Evolutionary conservation across 768 basidiomycete genomes (phyloP).

Genomic region (Boletellus ananas): DNA sequence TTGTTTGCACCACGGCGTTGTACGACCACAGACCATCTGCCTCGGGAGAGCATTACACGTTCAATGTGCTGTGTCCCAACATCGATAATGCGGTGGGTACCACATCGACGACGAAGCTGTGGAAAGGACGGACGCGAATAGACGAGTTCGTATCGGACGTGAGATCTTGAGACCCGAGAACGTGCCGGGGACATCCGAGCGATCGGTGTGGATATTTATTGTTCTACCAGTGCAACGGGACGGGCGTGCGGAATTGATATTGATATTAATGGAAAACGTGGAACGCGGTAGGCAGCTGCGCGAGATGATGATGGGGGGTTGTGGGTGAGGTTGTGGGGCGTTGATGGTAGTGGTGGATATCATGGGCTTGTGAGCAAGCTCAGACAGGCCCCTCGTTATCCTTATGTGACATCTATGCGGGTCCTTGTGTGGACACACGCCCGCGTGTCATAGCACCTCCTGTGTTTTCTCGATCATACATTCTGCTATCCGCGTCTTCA

Average conservation of each 20-base stretch:
- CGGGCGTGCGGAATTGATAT: constrained; percentile 13
- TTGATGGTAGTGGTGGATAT: too few species aligned
- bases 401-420: too few species aligned
- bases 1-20: constrained; percentile 50
- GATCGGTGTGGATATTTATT: constrained; percentile 78
- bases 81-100: constrained; percentile 38
- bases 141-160: constrained; percentile 86
- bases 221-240: constrained; percentile 68
- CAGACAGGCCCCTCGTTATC: too few species aligned
- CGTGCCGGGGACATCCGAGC: constrained; percentile 66
- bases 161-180: constrained; percentile 58
- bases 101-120: constrained; percentile 26
- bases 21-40: constrained; percentile 94
- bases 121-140: constrained; percentile 85
- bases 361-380: too few species aligned
- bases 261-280: not conserved
- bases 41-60: constrained; percentile 92
- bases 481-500: too few species aligned
- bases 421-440: too few species aligned
- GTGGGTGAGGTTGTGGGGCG: too few species aligned
- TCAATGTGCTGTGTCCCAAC: constrained; percentile 79
- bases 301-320: too few species aligned
- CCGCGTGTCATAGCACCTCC: too few species aligned
- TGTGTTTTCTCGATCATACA: too few species aligned
- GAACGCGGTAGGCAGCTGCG: too few species aligned